phyloP scores from a whole-genome alignment of 1,284 basidiomycete genomes.

The Marasmius fiardii region DNA sequence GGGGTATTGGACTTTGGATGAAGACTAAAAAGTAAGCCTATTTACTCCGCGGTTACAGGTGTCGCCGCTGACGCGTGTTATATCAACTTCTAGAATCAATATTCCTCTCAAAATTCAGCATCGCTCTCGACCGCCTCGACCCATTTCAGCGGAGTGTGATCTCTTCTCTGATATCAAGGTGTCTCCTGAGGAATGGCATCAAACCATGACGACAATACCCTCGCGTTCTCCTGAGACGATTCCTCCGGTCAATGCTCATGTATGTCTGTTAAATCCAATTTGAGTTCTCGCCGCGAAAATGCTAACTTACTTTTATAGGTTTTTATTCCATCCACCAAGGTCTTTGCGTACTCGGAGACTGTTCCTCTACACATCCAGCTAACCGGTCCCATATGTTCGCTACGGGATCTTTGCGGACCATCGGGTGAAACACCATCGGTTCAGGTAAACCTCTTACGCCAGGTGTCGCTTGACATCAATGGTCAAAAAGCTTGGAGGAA shows the following conservation, averaged over 20 bases:
- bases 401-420: not conserved
- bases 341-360: not conserved
- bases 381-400: not conserved
- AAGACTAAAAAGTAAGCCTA: slow-evolving; percentile 35
- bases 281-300: too few relatives aligned
- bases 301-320: not conserved
- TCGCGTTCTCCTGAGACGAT: not conserved
- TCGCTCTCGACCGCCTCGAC: slow-evolving; percentile 47
- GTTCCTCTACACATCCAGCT: not conserved
- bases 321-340: not conserved
- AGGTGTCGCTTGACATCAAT: not conserved
- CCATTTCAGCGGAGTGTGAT: slow-evolving; percentile 33
- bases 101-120: slow-evolving; percentile 46
- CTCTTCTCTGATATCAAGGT: slow-evolving; percentile 49
- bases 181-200: slow-evolving; percentile 61
- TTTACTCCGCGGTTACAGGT: not conserved
- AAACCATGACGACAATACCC: slow-evolving; percentile 22
- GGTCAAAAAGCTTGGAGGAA: not conserved
- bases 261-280: not conserved
- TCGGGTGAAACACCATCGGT: not conserved
- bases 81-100: slow-evolving; percentile 22
- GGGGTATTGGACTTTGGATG: slow-evolving; percentile 32
- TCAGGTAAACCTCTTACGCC: not conserved
- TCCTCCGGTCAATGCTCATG: not conserved
- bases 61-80: slow-evolving; percentile 4